Conservation (phyloP, 805 yeast species). For the Starmerella bombicola region DNA sequence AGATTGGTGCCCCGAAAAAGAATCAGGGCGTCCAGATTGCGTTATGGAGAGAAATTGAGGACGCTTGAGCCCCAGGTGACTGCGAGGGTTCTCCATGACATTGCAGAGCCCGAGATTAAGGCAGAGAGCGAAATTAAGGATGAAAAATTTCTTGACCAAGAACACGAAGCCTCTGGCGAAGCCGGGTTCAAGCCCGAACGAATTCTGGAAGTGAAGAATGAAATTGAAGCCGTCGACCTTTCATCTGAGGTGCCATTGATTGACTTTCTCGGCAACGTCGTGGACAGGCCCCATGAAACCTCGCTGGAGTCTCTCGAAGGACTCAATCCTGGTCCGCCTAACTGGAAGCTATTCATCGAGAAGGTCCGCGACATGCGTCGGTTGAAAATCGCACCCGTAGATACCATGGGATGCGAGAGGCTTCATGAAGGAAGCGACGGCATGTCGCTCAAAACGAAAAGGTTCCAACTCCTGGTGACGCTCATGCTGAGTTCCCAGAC, state of each 20-base stretch:
- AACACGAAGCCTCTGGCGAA: background rate
- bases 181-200: background rate
- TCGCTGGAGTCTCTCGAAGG: too few species aligned
- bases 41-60: too few species aligned
- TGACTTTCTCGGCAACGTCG: too few species aligned
- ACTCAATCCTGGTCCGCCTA: slow-evolving; percentile 22
- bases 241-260: background rate
- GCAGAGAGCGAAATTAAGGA: too few species aligned
- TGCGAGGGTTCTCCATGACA: too few species aligned
- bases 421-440: slow-evolving; percentile 32
- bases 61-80: too few species aligned
- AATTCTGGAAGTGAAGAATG: background rate
- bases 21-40: too few species aligned
- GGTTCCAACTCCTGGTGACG: slow-evolving; percentile 68
- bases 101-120: too few species aligned
- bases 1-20: too few species aligned
- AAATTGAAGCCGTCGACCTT: background rate
- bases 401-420: slow-evolving; percentile 71
- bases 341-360: slow-evolving; percentile 24
- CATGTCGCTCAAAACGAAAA: slow-evolving; percentile 27
- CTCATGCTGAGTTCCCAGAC: slow-evolving; percentile 87
- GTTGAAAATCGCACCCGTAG: slow-evolving; percentile 68
- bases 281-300: background rate
- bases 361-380: slow-evolving; percentile 51
- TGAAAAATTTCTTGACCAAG: background rate